phyloP scores from a whole-genome alignment of 192 early-diverging fungal genomes.

The Coemansia sp. region DNA sequence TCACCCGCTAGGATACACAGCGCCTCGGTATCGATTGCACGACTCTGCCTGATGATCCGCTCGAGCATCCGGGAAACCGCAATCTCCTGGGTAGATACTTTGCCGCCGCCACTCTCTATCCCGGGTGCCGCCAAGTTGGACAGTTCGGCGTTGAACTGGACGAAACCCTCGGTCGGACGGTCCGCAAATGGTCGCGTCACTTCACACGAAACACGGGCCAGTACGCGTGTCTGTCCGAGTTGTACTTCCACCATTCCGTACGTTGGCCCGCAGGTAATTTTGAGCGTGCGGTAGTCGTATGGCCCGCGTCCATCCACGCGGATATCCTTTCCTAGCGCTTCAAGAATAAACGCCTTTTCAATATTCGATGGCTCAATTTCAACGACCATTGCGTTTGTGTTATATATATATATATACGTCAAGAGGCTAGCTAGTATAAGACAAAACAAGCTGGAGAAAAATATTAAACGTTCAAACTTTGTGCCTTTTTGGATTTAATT shows the following conservation, averaged over 20 bases:
- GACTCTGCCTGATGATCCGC: conserved; percentile 75
- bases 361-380: conserved; percentile 65
- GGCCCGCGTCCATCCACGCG: conserved; percentile 78
- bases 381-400: conserved; percentile 31
- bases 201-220: conserved; percentile 70
- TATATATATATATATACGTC: not conserved
- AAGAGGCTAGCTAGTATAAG: not conserved
- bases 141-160: conserved; percentile 85
- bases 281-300: conserved; percentile 70
- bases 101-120: conserved; percentile 59
- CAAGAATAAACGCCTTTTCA: conserved; percentile 73
- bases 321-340: conserved; percentile 66
- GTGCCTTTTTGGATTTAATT: too few species aligned
- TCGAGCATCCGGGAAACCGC: conserved; percentile 84
- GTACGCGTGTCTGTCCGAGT: conserved; percentile 79
- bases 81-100: conserved; percentile 81
- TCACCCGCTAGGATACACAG: conserved; percentile 94
- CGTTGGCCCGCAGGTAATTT: conserved; percentile 68
- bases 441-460: too few species aligned
- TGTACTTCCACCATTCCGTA: conserved; percentile 75
- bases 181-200: conserved; percentile 68
- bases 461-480: too few species aligned
- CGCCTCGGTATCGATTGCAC: conserved; percentile 94
- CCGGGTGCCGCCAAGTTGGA: conserved; percentile 81
- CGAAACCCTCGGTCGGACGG: conserved; percentile 83